Conservation (phyloP, 2,329 filamentous ascomycete species). For the Cytospora paraplurivora region DNA sequence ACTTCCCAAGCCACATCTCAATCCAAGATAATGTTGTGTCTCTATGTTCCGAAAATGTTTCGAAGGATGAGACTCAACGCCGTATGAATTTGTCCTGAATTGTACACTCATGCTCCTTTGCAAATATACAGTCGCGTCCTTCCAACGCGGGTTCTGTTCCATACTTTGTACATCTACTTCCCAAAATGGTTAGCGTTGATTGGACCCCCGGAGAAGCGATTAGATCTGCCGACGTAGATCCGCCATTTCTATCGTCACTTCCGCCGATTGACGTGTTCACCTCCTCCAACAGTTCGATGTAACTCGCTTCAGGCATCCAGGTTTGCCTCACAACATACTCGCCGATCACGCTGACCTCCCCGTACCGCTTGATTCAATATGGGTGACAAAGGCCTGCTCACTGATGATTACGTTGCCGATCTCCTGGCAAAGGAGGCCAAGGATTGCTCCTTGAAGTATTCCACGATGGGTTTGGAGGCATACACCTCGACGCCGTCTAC, state of each 20-base stretch:
- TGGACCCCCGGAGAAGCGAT: neutral
- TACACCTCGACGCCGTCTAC: conserved; percentile 51
- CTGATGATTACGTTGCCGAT: conserved; percentile 77
- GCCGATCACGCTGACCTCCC: neutral
- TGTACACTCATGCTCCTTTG: neutral
- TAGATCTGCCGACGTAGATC: neutral
- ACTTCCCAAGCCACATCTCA: neutral
- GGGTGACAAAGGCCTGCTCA: conserved; percentile 55
- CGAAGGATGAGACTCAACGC: neutral
- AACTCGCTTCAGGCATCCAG: neutral
- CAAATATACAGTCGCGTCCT: neutral
- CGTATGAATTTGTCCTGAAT: neutral
- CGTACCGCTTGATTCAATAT: conserved; percentile 33
- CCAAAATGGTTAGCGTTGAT: neutral
- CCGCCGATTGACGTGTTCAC: neutral
- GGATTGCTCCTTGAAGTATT: conserved; percentile 72
- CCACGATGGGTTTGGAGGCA: conserved; percentile 71
- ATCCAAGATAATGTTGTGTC: neutral
- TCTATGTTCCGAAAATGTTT: neutral
- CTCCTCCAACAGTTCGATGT: neutral
- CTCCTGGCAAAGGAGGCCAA: conserved; percentile 81
- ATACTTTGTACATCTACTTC: neutral
- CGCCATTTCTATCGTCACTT: neutral
- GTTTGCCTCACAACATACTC: neutral
- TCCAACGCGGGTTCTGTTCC: neutral